Evolutionary conservation across 2,329 filamentous ascomycete species (phyloP).

Genomic region (Sclerotinia minor): DNA sequence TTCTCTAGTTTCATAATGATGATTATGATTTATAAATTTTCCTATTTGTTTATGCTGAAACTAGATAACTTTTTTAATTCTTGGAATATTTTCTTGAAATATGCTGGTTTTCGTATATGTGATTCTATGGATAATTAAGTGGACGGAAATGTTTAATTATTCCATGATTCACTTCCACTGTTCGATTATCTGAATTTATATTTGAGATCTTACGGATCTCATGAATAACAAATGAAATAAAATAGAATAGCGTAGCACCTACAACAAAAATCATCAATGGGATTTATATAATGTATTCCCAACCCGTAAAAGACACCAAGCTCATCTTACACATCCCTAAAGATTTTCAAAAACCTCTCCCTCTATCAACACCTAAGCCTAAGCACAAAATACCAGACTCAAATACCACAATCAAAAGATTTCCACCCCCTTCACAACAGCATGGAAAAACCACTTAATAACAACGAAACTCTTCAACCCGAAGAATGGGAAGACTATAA

Average conservation of each 20-base stretch:
- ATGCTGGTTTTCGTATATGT: no score
- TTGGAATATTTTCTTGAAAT: not conserved
- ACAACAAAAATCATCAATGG: not conserved
- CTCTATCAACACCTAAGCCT: not conserved
- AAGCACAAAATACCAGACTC: not conserved
- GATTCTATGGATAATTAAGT: not conserved
- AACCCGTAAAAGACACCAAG: not conserved
- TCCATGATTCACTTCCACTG: not conserved
- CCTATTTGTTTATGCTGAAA: not conserved
- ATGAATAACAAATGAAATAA: not conserved
- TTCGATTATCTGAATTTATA: not conserved
- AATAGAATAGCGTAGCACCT: not conserved
- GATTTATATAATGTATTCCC: not conserved
- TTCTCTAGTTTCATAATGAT: no score
- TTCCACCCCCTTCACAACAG: not conserved
- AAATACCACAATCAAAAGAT: not conserved
- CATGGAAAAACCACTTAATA: not conserved
- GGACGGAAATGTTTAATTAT: no score
- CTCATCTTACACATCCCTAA: no score
- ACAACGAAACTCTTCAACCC: not conserved
- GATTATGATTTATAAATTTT: no score
- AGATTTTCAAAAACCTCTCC: not conserved
- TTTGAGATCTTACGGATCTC: no score
- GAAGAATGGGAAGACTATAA: constrained; percentile 1
- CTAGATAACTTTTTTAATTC: accelerated